These are phyloP conservation scores for Nakataea oryzae DNA, from an alignment of 2,329 filamentous ascomycete species.

Conservation along the genomic window DNA sequence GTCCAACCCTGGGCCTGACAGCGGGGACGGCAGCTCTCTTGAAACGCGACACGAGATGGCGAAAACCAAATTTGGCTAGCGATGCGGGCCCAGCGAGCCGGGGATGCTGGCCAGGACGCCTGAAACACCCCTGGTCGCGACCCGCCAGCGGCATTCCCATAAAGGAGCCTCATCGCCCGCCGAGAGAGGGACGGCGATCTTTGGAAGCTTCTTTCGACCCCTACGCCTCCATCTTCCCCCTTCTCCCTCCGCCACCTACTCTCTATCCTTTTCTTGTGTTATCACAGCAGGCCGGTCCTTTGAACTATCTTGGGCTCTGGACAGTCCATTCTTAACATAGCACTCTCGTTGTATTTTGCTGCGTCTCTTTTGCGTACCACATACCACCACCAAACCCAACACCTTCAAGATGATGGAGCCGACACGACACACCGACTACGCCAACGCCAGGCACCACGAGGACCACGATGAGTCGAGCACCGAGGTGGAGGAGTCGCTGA, in stretches of 20 bases:
- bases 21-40: no score
- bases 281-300: neutral
- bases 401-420: conserved; percentile 2
- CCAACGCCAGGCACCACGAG: conserved; percentile 17
- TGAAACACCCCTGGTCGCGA: neutral
- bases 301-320: neutral
- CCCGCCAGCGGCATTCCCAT: neutral
- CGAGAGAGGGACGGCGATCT: neutral
- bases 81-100: no score
- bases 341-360: neutral
- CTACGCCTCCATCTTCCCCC: neutral
- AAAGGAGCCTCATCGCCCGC: neutral
- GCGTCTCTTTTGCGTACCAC: neutral
- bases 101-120: no score
- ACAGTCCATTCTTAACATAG: neutral
- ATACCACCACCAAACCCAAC: neutral
- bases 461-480: conserved; percentile 26
- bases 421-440: conserved; percentile 13
- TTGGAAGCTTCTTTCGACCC: neutral
- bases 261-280: neutral
- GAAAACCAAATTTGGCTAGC: no score
- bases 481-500: conserved; percentile 28
- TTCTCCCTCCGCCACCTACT: no score
- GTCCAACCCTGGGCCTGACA: no score
- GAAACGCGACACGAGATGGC: no score